Base-by-base conservation (phyloP, 2,329 filamentous ascomycete genomes). In the Gaeumannomyces sp. region DNA sequence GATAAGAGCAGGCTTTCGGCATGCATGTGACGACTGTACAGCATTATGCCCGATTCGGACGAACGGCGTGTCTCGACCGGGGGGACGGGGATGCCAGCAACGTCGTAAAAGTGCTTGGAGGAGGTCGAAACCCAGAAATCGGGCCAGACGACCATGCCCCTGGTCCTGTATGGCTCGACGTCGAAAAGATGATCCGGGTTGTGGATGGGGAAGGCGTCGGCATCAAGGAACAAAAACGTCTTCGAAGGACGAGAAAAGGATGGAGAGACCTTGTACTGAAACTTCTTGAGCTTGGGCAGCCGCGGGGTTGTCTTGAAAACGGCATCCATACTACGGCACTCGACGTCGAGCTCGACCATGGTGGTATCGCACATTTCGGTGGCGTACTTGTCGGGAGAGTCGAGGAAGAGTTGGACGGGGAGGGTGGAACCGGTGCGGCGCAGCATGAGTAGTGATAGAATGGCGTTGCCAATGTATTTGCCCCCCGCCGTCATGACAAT, bases 171-270 rank as follows among this genome's bases (percentile, higher is more conserved):
- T 0, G 83, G 82, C 53, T 83, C 79, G 1, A 76, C 74, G n/a
- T 78, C 73, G 68, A 87, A 82, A 19, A 87, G 72, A 4, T 72
- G 66, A 16, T 76, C 73, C 0, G 75, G 74, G 62, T 72, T 73
- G 65, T 68, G 67, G 38, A 76, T 65, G 5, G 84, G 83, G 69
- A 85, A 84, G 66, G 78, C 79, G 69, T 86, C 84, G 64, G 82
- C 81, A 69, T 87, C 85, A 70, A 87, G 79, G 72, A 84, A 85
- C 25, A 87, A 76, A n/a, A 14, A 85, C 78, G 64, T 85, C 78
- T 70, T 85, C 81, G 68, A 86, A 87, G 4, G 83, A 81, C 1
- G 84, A 85, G 67, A 86, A 82, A 3, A 87, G 74, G 25, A 87
- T 79, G 4, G 84, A 77, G 67, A 81, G 53, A 82, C 77, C 71